Evolutionary conservation across 176 grass and related monocot species (phyloP), one percentile per base, ranked within the genome.

Genomic region (Triticum monococcum): DNA sequence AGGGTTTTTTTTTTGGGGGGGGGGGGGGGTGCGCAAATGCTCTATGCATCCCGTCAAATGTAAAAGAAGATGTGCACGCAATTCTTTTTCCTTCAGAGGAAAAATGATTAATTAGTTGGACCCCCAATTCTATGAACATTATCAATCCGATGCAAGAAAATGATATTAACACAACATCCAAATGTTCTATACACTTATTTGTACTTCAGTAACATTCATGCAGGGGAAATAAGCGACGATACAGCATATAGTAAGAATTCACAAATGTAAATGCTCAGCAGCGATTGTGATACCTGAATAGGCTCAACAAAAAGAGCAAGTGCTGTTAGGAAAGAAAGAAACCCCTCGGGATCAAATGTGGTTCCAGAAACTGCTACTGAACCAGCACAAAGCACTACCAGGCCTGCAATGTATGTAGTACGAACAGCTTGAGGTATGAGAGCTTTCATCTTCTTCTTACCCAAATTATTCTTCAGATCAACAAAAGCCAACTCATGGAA

Each of bases 371-470:
- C 22, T 64, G 87, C 31, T 67, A 97, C 33, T 63, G 81, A 90
- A 68, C 89, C 85, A 90, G 86, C 85, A 88, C 91, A 90, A 13
- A 94, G 84, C 28, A 90, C 24, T 77, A 89, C 65, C 32, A 97
- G 86, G 22, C 94, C 81, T 83, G 89, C 85, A 36, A 97, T 79
- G 32, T 94, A 97, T 72, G 90, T 81, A 41, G 83, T 88, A 72
- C 77, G 91, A 63, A 97, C 86, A 78, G 68, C 79, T 30, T 94
- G 83, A 81, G 94, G 94, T 80, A 97, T 92, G 64, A 97, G 80
- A 41, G 85, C 78, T 81, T 97, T 97, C 94, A 97, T 87, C 87
- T 92, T 97, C 89, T 83, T 97, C 83, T 97, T 97, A 38, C 72
- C 84, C 76, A 80, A 80, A 71, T 84, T 91, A 83, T 86, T 75